Base-by-base conservation (phyloP, 305 asterid species). In the Fraxinus latifolia region DNA sequence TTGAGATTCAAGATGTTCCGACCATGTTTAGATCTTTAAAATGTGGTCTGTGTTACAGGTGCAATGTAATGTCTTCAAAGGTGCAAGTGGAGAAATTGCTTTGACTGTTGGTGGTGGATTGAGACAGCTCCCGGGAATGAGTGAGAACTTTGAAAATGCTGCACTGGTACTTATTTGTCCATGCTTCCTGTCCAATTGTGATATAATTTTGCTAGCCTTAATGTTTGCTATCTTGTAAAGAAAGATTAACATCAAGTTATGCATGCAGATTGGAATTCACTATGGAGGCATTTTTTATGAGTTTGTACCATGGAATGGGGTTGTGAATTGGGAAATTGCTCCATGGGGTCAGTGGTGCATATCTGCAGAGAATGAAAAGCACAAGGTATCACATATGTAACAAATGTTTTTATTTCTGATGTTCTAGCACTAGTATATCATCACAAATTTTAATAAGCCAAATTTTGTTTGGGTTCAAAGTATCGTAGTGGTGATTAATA, bases 241-340 rank as follows among this genome's bases (percentile, higher is more conserved):
- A 34, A 78, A 80, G 79, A 79, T 55, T 65, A 29, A 77, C 33
- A 70, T 76, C 79, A 34, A 42, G 77, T 72, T 75, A 33, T 80
- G 78, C 70, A 17, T 90, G 91, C 95, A 96, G 98, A 82, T 96
- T 71, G 98, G 97, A 74, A 84, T 96, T 82, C 99, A 96, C 88
- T 90, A 87, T 77, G 91, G 89, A 78, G 98, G 97, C 82, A 87
- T 89, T 39, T 91, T 93, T 86, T 94, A 91, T 47, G 99, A 96
- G 85, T 94, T 96, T 62, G 98, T 88, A 44, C 99, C 99, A 1
- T 96, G 99, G 99, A 89, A 90, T 83, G 98, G 98, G 83, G 91
- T 87, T 78, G 91, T 96, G 74, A 83, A 27, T 75, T 96, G 99
- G 99, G 99, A 96, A 86, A 81, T 96, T 79, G 82, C 91, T 80